Percentiles rank a stretch among this genome's conserved stretches.
These are phyloP conservation scores for Cryptococcus sp. DNA, from an alignment of 1,284 basidiomycete species.

Conservation along the genomic window DNA sequence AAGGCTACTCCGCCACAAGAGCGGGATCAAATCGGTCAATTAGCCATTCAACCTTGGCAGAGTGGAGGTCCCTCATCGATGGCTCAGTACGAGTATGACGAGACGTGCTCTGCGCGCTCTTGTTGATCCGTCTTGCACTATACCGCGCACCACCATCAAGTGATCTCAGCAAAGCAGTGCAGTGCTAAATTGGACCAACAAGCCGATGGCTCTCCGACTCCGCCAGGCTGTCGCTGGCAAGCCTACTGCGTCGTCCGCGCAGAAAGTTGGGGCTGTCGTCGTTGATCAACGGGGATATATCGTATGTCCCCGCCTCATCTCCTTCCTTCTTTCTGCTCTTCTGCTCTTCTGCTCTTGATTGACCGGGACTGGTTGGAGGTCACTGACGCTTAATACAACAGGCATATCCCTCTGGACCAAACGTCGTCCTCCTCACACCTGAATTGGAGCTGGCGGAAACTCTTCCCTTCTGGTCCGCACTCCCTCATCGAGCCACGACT, in stretches of 20 bases:
- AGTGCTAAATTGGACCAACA: too few relatives aligned
- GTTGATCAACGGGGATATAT: slow-evolving; percentile 19
- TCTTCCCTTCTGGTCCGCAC: slow-evolving; percentile 45
- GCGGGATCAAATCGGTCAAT: too few relatives aligned
- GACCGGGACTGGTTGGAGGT: not conserved
- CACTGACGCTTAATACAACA: slow-evolving; percentile 17
- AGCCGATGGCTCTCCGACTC: slow-evolving; percentile 43
- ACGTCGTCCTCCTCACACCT: slow-evolving; percentile 38
- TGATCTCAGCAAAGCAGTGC: too few relatives aligned
- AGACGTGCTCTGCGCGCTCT: too few relatives aligned
- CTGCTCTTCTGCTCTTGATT: too few relatives aligned
- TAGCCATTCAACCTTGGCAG: too few relatives aligned
- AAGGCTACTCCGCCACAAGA: too few relatives aligned
- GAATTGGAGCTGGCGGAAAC: slow-evolving; percentile 39
- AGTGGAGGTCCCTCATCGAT: too few relatives aligned
- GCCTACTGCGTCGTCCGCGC: slow-evolving; percentile 20
- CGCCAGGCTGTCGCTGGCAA: slow-evolving; percentile 46
- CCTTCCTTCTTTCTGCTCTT: not conserved
- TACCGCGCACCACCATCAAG: too few relatives aligned
- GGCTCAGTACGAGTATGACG: too few relatives aligned
- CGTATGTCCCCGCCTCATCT: slow-evolving; percentile 15
- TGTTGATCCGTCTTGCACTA: too few relatives aligned
- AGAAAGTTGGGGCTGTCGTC: slow-evolving; percentile 12
- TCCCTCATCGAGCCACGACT: slow-evolving; percentile 40
- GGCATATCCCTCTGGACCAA: slow-evolving; percentile 43